Evolutionary conservation across 345 rosid genomes (phyloP), one percentile per base, ranked within the genome.

Genomic region (Euphorbia lathyris): DNA sequence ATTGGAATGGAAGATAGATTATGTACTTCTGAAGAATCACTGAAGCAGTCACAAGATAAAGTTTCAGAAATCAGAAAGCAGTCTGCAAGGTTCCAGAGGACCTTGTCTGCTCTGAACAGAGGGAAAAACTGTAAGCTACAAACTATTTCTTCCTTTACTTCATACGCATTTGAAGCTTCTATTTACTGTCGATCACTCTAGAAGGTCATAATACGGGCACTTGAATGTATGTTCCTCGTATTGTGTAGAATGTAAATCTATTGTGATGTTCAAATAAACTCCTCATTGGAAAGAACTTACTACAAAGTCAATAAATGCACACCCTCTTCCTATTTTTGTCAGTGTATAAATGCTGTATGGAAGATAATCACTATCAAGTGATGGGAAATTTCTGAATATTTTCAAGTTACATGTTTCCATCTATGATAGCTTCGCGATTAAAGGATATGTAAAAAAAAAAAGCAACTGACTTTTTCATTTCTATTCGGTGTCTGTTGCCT

Each of bases 21-120:
- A 36, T 70, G 45, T 72, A 94, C 79, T 72, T 78, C 83, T 19
- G 86, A 88, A 74, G 72, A 76, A 42, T 78, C 92, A 43, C 81
- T 90, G 78, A 71, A 75, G 65, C 88, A 84, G 76, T 85, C 74
- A 50, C 74, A 43, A 26, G 89, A 85, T 57, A 94, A 86, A 79
- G 83, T 92, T 40, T 58, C 78, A 30, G 97, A 92, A 69, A 83
- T 90, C 74, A 89, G 79, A 72, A 78, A 40, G 70, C 99, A 90
- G 48, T 85, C 85, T 82, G 81, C 78, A 63, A 70, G 67, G 61
- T 86, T 87, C 69, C 81, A 78, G 74, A 85, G 77, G 86, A 84
- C 80, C 50, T 78, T 86, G 65, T 81, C 81, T 51, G 71, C 83
- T 77, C 73, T 87, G 27, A 71, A 71, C 22, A 79, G 77, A 66